Conservation (phyloP, 2,329 filamentous ascomycete species). For the Stagonosporopsis cucurbitacearum region DNA sequence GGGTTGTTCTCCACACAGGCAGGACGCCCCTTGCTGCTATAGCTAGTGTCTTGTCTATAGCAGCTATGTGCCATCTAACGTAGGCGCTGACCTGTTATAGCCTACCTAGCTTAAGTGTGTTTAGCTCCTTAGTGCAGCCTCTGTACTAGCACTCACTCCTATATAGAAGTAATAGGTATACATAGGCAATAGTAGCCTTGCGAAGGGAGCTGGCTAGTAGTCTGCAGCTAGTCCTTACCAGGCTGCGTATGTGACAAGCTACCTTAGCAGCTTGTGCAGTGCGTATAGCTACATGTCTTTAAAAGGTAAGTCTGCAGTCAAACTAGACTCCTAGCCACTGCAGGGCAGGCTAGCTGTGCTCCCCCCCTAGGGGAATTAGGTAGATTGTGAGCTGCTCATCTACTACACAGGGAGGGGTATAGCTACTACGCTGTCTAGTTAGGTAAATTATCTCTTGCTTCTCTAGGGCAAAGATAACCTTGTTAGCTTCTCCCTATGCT, state of each 20-base stretch:
- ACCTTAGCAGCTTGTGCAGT: slow-evolving; percentile 1
- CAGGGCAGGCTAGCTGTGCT: slow-evolving; percentile 1
- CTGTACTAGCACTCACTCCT: slow-evolving; percentile 9
- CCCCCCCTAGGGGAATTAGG: not conserved
- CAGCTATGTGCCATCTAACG: slow-evolving; percentile 3
- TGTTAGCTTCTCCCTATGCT: slow-evolving; percentile 12
- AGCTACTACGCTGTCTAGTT: slow-evolving; percentile 4
- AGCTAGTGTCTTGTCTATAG: too few relatives aligned
- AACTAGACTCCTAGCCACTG: slow-evolving; percentile 15
- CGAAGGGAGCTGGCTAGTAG: slow-evolving; percentile 2
- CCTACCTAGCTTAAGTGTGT: not conserved
- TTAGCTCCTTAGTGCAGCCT: slow-evolving; percentile 1
- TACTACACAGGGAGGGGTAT: too few relatives aligned
- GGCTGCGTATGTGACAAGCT: slow-evolving; percentile 1
- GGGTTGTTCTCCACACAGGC: slow-evolving; percentile 8
- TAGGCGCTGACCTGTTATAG: not conserved
- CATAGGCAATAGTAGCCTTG: slow-evolving; percentile 13
- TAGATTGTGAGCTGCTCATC: slow-evolving; percentile 6
- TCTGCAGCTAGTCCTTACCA: slow-evolving; percentile 2
- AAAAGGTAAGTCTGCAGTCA: slow-evolving; percentile 12
- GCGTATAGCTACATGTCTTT: not conserved
- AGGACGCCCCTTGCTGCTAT: too few relatives aligned
- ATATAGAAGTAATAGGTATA: too few relatives aligned
- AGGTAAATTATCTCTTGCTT: slow-evolving; percentile 20
- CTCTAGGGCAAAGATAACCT: slow-evolving; percentile 17